These are phyloP conservation scores for Trichoderma sp. DNA, from an alignment of 2,329 filamentous ascomycete genomes.

Conservation along the genomic window DNA sequence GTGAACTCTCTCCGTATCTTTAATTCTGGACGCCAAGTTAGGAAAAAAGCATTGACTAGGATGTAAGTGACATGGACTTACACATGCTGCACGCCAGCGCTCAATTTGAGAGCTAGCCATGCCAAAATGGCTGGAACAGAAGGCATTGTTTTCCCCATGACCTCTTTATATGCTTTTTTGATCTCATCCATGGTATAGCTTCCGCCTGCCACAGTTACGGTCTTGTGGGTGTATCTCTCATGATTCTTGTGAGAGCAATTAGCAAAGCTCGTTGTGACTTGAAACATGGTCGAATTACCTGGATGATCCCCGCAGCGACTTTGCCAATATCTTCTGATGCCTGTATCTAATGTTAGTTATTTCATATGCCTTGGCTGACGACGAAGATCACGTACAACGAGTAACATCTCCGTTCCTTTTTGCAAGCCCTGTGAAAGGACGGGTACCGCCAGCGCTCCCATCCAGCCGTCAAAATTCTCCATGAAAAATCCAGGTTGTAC, in stretches of 20 bases:
- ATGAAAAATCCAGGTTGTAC: constrained; percentile 22
- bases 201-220: constrained; percentile 6
- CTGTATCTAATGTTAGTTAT: background rate
- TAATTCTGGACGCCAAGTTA: background rate
- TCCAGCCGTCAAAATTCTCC: constrained; percentile 23
- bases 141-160: constrained; percentile 12
- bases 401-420: constrained; percentile 11
- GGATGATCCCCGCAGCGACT: constrained; percentile 2
- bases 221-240: constrained; percentile 8
- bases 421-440: constrained; percentile 6
- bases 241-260: background rate
- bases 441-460: constrained; percentile 10
- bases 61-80: background rate
- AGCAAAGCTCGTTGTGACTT: background rate
- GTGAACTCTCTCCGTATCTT: constrained; percentile 12
- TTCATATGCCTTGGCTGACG: accelerated
- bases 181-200: constrained; percentile 2
- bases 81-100: constrained; percentile 20
- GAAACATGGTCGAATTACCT: background rate
- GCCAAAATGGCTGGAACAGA: constrained; percentile 5
- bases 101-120: constrained; percentile 10
- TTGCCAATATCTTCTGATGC: constrained; percentile 15
- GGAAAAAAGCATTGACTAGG: background rate
- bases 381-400: background rate
- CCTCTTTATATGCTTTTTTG: background rate